phyloP scores from a whole-genome alignment of 2,329 filamentous ascomycete genomes.

The Hymenoscyphus albidus region DNA sequence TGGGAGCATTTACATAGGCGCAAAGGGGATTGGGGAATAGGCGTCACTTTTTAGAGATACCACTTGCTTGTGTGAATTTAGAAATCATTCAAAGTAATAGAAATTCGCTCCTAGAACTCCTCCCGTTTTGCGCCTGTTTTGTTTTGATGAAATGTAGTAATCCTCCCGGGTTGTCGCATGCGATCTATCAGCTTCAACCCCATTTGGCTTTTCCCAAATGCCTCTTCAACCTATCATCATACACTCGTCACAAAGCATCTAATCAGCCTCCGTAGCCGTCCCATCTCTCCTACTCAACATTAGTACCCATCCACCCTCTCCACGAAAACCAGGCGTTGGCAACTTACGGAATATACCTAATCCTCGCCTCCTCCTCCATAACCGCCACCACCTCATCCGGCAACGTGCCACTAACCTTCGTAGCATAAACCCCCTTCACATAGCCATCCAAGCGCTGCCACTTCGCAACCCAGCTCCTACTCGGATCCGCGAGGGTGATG shows the following conservation, averaged over 20 bases:
- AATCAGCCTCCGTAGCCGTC: slow-evolving; percentile 42
- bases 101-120: slow-evolving; percentile 1
- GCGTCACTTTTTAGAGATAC: slow-evolving; percentile 22
- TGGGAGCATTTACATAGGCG: slow-evolving; percentile 15
- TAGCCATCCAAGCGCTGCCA: slow-evolving; percentile 92
- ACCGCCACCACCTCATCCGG: slow-evolving; percentile 60
- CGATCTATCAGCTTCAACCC: not conserved
- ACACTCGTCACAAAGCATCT: slow-evolving; percentile 4
- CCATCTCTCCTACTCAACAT: slow-evolving; percentile 48
- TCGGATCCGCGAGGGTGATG: slow-evolving; percentile 79
- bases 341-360: slow-evolving; percentile 63
- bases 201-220: not conserved
- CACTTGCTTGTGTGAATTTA: slow-evolving; percentile 19
- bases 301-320: slow-evolving; percentile 14
- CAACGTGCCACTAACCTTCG: slow-evolving; percentile 83
- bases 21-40: slow-evolving; percentile 15
- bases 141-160: not conserved
- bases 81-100: not conserved
- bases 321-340: not conserved
- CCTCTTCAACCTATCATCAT: not conserved
- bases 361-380: slow-evolving; percentile 59
- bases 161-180: not conserved
- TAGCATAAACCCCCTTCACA: slow-evolving; percentile 85
- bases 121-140: not conserved
- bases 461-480: slow-evolving; percentile 87